Base-by-base conservation (phyloP, 73 alveolate species). In the Paraurostyla sp. region DNA sequence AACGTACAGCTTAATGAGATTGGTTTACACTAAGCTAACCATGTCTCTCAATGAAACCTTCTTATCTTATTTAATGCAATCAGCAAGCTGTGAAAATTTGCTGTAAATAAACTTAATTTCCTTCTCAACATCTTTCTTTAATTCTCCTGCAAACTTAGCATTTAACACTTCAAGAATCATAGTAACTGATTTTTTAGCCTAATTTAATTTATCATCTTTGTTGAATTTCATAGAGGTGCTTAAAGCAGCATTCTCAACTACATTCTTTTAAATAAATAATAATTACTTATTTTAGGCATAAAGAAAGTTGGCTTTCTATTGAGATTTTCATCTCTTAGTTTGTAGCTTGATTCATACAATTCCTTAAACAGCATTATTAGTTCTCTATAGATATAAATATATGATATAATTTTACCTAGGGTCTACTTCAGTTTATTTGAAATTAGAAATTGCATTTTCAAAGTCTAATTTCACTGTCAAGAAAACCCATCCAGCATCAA, bases 401-500 rank as follows among this genome's bases (percentile, higher is more conserved):
- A 46, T 15, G 15, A 81, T 4, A 20, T 33, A 59, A 33, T 40
- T 30, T 81, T 81, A 81, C 91, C 78, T 81, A 9, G 93, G 93
- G 38, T 87, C 86, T n/a, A 87, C 65, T 46, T 87, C 93, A 15
- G 93, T 87, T 38, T 51, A 23, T 22, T 63, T 75, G 25, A 87
- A 54, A 58, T 50, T 51, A 48, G 82, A 50, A 0, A 87, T 60
- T 0, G 85, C 88, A 29, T 87, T 80, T 36, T 87, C 89, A 60
- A 87, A 78, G 49, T 51, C 87, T 50, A 49, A 41, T 38, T 63
- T 36, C 16, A 56, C 69, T 35, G n/a, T 42, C 45, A 75, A 48
- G 42, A 51, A 87, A 59, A 63, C 93, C 93, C 93, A 87, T 1
- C 93, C 93, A 0, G 93, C 93, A 57, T 87, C 89, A 0, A 76